Percentiles rank a stretch among this genome's conserved stretches.
phyloP scores from a whole-genome alignment of 257 asterid genomes.

The Forsythia suspensa region DNA sequence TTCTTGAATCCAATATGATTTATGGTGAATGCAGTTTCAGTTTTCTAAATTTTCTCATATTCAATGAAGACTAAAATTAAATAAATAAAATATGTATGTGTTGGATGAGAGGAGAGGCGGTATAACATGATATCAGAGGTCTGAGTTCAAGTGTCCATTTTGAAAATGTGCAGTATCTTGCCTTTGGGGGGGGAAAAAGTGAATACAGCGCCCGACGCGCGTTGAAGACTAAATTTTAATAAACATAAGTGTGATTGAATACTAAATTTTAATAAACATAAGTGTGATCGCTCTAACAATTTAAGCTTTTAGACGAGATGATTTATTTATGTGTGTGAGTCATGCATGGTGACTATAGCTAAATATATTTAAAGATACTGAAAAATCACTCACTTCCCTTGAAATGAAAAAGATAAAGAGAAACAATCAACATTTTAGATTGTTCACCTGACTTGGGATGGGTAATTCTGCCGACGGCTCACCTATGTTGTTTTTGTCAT shows the following conservation, averaged over 20 bases:
- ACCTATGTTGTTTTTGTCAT: background rate
- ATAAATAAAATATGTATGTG: background rate
- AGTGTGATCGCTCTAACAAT: background rate
- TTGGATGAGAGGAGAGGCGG: background rate
- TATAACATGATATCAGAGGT: background rate
- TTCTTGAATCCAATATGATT: background rate
- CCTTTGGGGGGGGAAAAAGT: background rate
- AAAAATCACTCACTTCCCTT: background rate
- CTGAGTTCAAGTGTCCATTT: background rate
- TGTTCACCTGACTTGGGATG: background rate
- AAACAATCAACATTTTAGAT: background rate
- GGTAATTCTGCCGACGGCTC: background rate
- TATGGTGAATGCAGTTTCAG: background rate
- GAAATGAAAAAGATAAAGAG: background rate
- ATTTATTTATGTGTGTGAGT: background rate
- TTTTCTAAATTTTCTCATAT: background rate
- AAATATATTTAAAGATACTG: background rate
- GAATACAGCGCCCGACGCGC: background rate
- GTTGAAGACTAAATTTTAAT: background rate
- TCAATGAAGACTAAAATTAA: too few species aligned
- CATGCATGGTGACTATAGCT: background rate
- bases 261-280: background rate
- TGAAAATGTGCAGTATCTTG: background rate
- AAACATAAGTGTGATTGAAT: background rate
- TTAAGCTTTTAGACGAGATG: background rate